phyloP scores from a whole-genome alignment of 495 filamentous ascomycete species.

The Lasiosphaeria hispida region DNA sequence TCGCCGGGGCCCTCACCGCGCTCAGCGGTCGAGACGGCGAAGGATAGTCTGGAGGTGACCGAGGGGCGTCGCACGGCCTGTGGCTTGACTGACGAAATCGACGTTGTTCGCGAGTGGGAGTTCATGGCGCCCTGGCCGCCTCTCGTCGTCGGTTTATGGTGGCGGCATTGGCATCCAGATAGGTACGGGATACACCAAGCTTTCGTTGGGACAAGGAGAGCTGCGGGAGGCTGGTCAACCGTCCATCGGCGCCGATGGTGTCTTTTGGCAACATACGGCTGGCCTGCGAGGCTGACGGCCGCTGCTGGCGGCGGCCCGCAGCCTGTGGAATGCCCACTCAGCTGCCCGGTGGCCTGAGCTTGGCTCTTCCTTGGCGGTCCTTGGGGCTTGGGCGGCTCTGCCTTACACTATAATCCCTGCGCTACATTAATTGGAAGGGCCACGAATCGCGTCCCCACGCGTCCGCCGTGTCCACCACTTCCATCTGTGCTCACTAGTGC shows the following conservation, averaged over 20 bases:
- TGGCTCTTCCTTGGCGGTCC: not conserved
- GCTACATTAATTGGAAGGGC: conserved; percentile 6
- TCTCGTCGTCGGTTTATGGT: conserved; percentile 19
- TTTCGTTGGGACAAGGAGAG: not conserved
- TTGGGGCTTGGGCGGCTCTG: not conserved
- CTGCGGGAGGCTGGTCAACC: not conserved
- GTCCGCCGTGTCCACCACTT: conserved; percentile 7
- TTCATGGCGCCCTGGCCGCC: conserved; percentile 34
- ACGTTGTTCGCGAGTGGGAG: conserved; percentile 46
- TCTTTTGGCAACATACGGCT: not conserved
- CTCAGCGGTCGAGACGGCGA: conserved; percentile 62
- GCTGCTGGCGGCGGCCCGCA: not conserved
- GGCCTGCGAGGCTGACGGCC: conserved; percentile 14
- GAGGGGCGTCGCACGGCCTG: conserved; percentile 55
- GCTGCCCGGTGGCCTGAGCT: not conserved
- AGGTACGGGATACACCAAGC: not conserved
- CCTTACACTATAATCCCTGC: not conserved
- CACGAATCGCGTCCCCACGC: conserved; percentile 15
- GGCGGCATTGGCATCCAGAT: conserved; percentile 20
- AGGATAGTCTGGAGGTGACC: conserved; percentile 68
- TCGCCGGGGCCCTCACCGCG: conserved; percentile 48
- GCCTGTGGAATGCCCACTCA: not conserved
- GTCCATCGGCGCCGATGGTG: not conserved
- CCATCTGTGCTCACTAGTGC: not conserved
- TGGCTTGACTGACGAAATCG: conserved; percentile 49